Conservation (phyloP, 192 early-diverging fungal species). For the Coemansia sp. region DNA sequence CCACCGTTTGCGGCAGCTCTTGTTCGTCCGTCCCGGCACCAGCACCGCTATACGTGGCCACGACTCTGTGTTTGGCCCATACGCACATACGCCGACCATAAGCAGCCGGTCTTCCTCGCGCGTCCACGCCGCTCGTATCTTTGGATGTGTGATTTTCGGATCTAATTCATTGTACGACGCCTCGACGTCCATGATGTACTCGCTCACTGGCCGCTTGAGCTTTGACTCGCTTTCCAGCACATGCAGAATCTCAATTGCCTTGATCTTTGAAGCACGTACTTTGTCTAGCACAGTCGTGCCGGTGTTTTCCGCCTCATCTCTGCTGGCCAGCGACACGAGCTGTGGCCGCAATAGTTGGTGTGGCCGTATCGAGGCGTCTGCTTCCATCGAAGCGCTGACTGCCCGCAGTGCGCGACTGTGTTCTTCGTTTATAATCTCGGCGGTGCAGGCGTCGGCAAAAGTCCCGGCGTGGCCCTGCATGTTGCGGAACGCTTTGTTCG, state of each 20-base stretch:
- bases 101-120: conserved; percentile 74
- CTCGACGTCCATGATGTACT: conserved; percentile 40
- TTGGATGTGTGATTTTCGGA: conserved; percentile 31
- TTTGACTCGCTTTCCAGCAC: conserved; percentile 23
- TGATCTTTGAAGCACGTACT: conserved; percentile 33
- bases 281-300: conserved; percentile 18
- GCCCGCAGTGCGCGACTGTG: conserved; percentile 3
- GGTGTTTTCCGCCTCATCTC: not conserved
- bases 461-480: not conserved
- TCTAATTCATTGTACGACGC: conserved; percentile 35
- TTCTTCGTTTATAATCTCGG: not conserved
- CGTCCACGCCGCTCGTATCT: conserved; percentile 66
- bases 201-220: conserved; percentile 18
- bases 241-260: conserved; percentile 38
- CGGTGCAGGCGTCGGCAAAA: not conserved
- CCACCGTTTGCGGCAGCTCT: conserved; percentile 80
- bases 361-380: not conserved
- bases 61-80: conserved; percentile 73
- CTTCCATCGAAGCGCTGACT: not conserved
- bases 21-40: conserved; percentile 76
- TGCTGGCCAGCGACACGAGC: not conserved
- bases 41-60: conserved; percentile 75
- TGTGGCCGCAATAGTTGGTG: not conserved
- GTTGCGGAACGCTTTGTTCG: conserved; percentile 42
- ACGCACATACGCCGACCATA: conserved; percentile 65